phyloP scores from a whole-genome alignment of 208 protist genomes.

The Leishmania gerbilli region DNA sequence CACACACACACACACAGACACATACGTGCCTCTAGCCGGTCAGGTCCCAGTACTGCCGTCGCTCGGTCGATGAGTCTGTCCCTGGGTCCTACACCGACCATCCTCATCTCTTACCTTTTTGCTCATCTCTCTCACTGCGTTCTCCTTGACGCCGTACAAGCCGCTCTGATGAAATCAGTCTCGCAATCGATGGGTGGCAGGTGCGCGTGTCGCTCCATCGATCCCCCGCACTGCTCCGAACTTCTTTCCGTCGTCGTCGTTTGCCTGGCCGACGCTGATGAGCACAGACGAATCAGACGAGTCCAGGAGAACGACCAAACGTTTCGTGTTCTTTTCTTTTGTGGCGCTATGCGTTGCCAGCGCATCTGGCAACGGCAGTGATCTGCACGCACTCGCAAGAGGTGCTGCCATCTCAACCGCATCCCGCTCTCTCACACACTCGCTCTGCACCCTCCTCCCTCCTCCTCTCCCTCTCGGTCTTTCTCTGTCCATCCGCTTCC shows the following conservation, averaged over 20 bases:
- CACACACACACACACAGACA: not conserved
- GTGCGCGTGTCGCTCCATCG: not conserved
- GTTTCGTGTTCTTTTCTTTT: not conserved
- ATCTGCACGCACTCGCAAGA: not conserved
- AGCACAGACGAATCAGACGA: not conserved
- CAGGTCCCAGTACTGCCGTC: not conserved
- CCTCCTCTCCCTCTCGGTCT: not conserved
- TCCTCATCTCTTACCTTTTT: not conserved
- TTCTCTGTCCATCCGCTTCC: not conserved
- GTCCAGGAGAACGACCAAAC: not conserved
- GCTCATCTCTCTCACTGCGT: conserved; percentile 12
- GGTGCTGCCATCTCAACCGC: not conserved
- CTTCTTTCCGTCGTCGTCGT: not conserved
- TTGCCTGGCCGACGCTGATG: not conserved
- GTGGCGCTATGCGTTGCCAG: not conserved
- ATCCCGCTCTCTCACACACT: not conserved
- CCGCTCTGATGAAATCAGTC: not conserved
- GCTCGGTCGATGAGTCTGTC: not conserved
- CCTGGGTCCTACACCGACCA: not conserved
- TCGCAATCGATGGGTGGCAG: not conserved
- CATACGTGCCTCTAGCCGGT: not conserved
- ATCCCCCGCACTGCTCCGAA: not conserved
- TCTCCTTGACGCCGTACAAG: not conserved
- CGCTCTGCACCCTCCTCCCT: not conserved
- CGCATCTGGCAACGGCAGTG: not conserved